Evolutionary conservation across 2,329 filamentous ascomycete species (phyloP).

Genomic region (Sphaerulina musiva): DNA sequence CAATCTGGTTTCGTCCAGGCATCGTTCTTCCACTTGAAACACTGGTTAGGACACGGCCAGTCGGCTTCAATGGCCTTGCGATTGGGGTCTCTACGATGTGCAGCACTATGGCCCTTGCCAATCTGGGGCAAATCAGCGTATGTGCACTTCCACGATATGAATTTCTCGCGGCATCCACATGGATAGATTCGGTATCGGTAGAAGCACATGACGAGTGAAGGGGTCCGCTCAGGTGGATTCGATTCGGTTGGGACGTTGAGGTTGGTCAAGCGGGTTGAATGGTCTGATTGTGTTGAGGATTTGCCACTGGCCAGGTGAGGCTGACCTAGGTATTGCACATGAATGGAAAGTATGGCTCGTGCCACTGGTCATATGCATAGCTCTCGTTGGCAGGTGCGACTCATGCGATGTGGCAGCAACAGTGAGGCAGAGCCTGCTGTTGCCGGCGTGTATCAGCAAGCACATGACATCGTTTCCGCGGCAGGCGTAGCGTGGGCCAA

Average conservation of each 20-base stretch:
- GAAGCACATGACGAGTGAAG: conserved; percentile 10
- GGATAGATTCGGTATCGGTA: conserved; percentile 8
- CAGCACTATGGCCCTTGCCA: conserved; percentile 5
- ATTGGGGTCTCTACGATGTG: conserved; percentile 4
- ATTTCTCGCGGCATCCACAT: conserved; percentile 11
- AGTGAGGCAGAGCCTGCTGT: not conserved
- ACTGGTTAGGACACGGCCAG: not conserved
- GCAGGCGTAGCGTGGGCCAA: not conserved
- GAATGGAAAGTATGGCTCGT: not conserved
- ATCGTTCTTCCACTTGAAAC: conserved; percentile 1
- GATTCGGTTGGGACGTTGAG: conserved; percentile 3
- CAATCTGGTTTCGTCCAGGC: conserved; percentile 8
- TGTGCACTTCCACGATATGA: conserved; percentile 8
- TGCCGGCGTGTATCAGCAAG: not conserved
- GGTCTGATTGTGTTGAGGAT: not conserved
- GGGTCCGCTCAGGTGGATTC: not conserved
- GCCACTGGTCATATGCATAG: conserved; percentile 2
- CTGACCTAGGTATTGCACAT: not conserved
- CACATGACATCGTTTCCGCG: not conserved
- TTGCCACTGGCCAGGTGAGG: not conserved
- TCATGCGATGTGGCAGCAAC: not conserved
- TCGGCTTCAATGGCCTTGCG: conserved; percentile 1
- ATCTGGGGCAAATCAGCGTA: conserved; percentile 3
- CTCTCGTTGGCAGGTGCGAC: not conserved
- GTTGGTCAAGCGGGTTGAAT: not conserved